phyloP scores from a whole-genome alignment of 805 yeast species.

The Candida montana region DNA sequence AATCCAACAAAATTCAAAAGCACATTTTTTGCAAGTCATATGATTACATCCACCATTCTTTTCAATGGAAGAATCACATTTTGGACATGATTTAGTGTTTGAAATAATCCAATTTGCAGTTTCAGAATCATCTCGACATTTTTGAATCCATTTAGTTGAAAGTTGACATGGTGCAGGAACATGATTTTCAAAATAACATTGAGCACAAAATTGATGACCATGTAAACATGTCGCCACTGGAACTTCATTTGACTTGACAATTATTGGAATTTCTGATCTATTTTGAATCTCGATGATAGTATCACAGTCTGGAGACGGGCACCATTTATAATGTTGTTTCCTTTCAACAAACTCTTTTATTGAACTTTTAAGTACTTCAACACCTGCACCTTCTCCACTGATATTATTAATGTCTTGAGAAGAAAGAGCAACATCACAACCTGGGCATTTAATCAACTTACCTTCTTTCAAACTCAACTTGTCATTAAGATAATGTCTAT shows the following conservation, averaged over 20 bases:
- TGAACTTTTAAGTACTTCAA: constrained; percentile 29
- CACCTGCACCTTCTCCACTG: constrained; percentile 30
- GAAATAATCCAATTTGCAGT: constrained; percentile 82
- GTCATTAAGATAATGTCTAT: constrained; percentile 49
- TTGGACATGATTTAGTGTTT: constrained; percentile 83
- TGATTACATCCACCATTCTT: constrained; percentile 97
- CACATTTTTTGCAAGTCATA: constrained; percentile 81
- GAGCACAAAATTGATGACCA: constrained; percentile 71
- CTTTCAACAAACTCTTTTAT: constrained; percentile 49
- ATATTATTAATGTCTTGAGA: constrained; percentile 36
- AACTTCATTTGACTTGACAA: constrained; percentile 25
- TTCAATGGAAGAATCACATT: constrained; percentile 74
- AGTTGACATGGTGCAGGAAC: constrained; percentile 77
- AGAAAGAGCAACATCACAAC: constrained; percentile 38
- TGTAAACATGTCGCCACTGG: constrained; percentile 68
- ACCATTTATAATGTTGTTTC: constrained; percentile 55
- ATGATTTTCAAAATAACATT: constrained; percentile 73
- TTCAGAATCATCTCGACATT: constrained; percentile 83
- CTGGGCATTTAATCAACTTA: constrained; percentile 59
- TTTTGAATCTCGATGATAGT: constrained; percentile 41
- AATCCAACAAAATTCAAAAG: constrained; percentile 87
- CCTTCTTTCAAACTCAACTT: constrained; percentile 32
- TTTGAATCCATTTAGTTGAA: constrained; percentile 65
- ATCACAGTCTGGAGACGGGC: constrained; percentile 82
- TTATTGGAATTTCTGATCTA: constrained; percentile 5